Evolutionary conservation across 2,329 filamentous ascomycete genomes (phyloP).

Genomic region (Madurella mycetomatis): DNA sequence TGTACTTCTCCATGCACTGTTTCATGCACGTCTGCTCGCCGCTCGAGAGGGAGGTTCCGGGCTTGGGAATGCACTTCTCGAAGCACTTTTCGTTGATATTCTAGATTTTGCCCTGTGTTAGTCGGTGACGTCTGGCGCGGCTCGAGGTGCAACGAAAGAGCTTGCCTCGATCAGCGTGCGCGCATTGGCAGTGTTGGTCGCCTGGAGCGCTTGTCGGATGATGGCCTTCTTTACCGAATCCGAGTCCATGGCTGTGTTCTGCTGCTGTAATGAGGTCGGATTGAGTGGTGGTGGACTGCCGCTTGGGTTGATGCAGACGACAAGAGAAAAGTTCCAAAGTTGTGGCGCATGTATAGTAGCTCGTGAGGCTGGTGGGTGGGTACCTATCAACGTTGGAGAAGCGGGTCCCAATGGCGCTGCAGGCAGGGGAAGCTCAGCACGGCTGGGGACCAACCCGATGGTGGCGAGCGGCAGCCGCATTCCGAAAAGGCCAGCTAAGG

Average conservation of each 20-base stretch:
- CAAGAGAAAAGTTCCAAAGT: slow-evolving; percentile 12
- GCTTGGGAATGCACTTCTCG: slow-evolving; percentile 68
- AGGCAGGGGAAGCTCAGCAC: slow-evolving; percentile 20
- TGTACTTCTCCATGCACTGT: slow-evolving; percentile 81
- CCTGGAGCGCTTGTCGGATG: slow-evolving; percentile 59
- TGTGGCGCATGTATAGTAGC: slow-evolving; percentile 15
- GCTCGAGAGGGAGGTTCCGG: slow-evolving; percentile 61
- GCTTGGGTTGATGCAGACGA: not conserved
- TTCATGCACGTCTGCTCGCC: slow-evolving; percentile 68
- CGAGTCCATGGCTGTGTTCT: slow-evolving; percentile 49
- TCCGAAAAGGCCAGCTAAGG: slow-evolving; percentile 22
- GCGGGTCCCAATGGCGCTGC: not conserved
- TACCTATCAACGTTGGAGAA: not conserved
- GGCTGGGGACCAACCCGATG: slow-evolving; percentile 4
- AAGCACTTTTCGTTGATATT: slow-evolving; percentile 82
- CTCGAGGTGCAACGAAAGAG: slow-evolving; percentile 18
- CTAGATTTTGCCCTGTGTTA: slow-evolving; percentile 36
- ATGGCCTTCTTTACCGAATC: slow-evolving; percentile 56
- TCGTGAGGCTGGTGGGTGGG: slow-evolving; percentile 5
- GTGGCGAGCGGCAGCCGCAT: not conserved
- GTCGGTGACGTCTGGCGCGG: not conserved
- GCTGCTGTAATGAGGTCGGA: not conserved
- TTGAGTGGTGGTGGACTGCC: not conserved
- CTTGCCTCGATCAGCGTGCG: slow-evolving; percentile 64
- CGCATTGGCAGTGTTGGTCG: slow-evolving; percentile 65